Base-by-base conservation (phyloP, 148 eudicot species). In the Vaccinium macrocarpon region DNA sequence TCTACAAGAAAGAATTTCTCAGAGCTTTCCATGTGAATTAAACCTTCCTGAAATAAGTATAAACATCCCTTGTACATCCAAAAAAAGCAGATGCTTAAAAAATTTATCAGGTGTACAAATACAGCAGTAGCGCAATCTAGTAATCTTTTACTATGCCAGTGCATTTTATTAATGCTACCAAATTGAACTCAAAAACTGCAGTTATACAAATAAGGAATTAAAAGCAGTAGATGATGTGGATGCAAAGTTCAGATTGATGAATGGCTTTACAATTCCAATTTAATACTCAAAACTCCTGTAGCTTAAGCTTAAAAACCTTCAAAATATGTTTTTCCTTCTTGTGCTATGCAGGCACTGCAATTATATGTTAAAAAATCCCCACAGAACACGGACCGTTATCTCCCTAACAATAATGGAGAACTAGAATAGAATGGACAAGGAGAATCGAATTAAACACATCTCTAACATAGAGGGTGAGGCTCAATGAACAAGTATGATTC, bases 211-310 rank as follows among this genome's bases (percentile, higher is more conserved):
- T 42, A 16, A 42, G 23, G 23, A 9, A 76, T 76, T 48, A 76
- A 76, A 77, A 76, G 25, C 79, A 8, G 62, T 78, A 53, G 23
- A 53, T 52, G 81, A 16, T n/a, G 15, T 16, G n/a, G 62, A 46
- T 52, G 35, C 79, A 48, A 77, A 77, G 8, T 77, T 77, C 38
- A 50, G 57, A 18, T 77, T n/a, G 18, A 77, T 77, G 80, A 50
- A 50, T 49, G 19, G 80, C 80, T 51, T 21, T 76, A 50, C 18
- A 23, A 14, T 77, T 50, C 76, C 76, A 23, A 51, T 46, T 76
- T 48, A 49, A 38, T 76, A 7, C 25, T 76, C 55, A 21, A 59
- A 56, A 46, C 23, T 76, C 29, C 2, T 48, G 76, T 51, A 12
- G 38, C 80, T 77, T 77, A 49, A 77, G 59, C 35, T 23, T 11